A percentile compares a stretch with the other conserved stretches of the same genome.
phyloP scores from a whole-genome alignment of 441 rosid species.

The Gossypium laxum region DNA sequence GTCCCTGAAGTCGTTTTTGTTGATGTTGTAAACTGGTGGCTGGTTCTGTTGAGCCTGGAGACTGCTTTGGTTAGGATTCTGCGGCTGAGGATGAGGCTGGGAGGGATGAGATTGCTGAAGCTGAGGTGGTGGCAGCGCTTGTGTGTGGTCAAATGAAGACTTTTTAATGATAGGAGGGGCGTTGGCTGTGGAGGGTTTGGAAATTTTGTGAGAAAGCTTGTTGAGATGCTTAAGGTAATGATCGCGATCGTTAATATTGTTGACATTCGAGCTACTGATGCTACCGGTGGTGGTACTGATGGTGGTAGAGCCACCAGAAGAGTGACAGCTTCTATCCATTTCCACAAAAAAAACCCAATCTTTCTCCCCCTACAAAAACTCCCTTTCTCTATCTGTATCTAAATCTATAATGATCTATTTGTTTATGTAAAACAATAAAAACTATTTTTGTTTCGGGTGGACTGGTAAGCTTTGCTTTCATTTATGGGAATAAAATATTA shows the following conservation, averaged over 20 bases:
- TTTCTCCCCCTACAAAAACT: background rate
- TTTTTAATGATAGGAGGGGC: slow-evolving; percentile 19
- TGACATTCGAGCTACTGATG: slow-evolving; percentile 15
- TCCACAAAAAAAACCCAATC: background rate
- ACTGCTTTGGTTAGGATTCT: slow-evolving; percentile 14
- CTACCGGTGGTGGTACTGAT: slow-evolving; percentile 20
- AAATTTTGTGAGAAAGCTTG: slow-evolving; percentile 68
- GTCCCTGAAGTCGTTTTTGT: slow-evolving; percentile 82
- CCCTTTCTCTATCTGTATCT: background rate
- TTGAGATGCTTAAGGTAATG: slow-evolving; percentile 58
- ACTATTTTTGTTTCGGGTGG: background rate
- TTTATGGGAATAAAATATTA: background rate
- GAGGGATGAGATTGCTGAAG: slow-evolving; percentile 15
- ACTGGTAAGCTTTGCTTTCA: background rate
- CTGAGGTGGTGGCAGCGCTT: slow-evolving; percentile 18
- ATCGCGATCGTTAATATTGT: slow-evolving; percentile 23
- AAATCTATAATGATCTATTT: slow-evolving; percentile 10
- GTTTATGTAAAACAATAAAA: background rate
- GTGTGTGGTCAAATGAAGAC: slow-evolving; percentile 23
- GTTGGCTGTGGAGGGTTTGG: background rate
- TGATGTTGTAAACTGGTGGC: slow-evolving; percentile 88
- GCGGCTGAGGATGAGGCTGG: slow-evolving; percentile 10
- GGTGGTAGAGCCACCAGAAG: slow-evolving; percentile 44
- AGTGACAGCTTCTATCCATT: slow-evolving; percentile 58
- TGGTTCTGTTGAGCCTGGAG: slow-evolving; percentile 50